phyloP scores from a whole-genome alignment of 805 yeast species.

The Schwanniomyces sp. region DNA sequence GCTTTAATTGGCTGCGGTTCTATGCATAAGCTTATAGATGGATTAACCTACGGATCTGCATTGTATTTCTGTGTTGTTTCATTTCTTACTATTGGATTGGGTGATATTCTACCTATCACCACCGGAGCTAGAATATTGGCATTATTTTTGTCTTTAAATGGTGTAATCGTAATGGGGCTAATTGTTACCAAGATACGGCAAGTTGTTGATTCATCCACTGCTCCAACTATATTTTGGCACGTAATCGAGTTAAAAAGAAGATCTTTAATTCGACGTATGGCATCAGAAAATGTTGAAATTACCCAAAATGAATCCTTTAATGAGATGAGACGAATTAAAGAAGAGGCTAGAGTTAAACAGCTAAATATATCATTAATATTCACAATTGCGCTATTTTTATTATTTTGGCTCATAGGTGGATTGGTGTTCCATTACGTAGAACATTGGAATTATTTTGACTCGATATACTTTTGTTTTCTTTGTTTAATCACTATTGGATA shows the following conservation, averaged over 20 bases:
- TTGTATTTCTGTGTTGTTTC: conserved; percentile 74
- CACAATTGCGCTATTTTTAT: conserved; percentile 45
- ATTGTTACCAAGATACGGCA: conserved; percentile 68
- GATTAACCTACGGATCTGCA: conserved; percentile 57
- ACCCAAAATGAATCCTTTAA: conserved; percentile 52
- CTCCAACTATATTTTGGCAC: conserved; percentile 68
- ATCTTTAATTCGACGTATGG: conserved; percentile 7
- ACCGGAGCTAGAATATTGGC: conserved; percentile 57
- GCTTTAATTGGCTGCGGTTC: conserved; percentile 60
- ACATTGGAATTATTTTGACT: conserved; percentile 68
- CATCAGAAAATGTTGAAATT: conserved; percentile 15
- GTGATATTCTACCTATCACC: conserved; percentile 62
- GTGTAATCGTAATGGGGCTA: conserved; percentile 72
- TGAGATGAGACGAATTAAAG: conserved; percentile 53
- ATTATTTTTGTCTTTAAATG: conserved; percentile 64
- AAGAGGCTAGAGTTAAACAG: conserved; percentile 39
- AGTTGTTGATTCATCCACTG: conserved; percentile 59
- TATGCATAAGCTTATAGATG: conserved; percentile 40
- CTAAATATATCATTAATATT: conserved; percentile 34
- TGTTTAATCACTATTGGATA: conserved; percentile 83
- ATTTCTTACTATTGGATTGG: conserved; percentile 76
- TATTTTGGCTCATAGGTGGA: conserved; percentile 77
- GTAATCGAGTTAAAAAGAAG: conserved; percentile 53
- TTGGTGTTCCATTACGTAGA: conserved; percentile 59
- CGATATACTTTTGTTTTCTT: conserved; percentile 73